phyloP scores from a whole-genome alignment of 805 yeast genomes.

The Metahyphopichia silvanorum region DNA sequence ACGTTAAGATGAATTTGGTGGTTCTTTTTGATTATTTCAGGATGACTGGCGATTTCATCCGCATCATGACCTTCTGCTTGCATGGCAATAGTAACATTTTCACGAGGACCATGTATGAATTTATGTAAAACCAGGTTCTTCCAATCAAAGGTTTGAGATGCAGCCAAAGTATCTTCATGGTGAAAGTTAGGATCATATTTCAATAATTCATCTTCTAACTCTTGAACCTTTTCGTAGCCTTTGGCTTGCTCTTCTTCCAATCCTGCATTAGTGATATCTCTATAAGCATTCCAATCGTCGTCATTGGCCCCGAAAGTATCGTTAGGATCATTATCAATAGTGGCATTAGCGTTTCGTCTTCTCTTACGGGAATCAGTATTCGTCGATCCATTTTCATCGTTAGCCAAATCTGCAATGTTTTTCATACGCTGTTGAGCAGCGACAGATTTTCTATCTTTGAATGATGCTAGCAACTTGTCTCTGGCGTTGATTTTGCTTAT shows the following conservation, averaged over 20 bases:
- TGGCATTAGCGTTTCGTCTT: conserved; percentile 47
- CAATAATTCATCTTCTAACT: conserved; percentile 70
- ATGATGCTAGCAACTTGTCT: conserved; percentile 65
- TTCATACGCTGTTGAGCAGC: conserved; percentile 95
- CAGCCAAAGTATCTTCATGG: conserved; percentile 78
- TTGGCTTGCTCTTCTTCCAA: conserved; percentile 81
- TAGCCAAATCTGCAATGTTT: conserved; percentile 80
- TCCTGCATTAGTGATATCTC: conserved; percentile 72
- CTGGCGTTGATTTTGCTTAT: conserved; percentile 65
- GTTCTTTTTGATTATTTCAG: conserved; percentile 75
- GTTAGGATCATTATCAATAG: conserved; percentile 85
- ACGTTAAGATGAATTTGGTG: conserved; percentile 89
- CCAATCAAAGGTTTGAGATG: conserved; percentile 76
- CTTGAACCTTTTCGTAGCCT: conserved; percentile 56
- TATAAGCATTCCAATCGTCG: conserved; percentile 91
- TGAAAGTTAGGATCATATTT: conserved; percentile 84
- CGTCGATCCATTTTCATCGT: conserved; percentile 53
- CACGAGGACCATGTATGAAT: conserved; percentile 87
- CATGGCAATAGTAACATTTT: conserved; percentile 58
- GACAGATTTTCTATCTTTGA: conserved; percentile 83
- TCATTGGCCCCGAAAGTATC: conserved; percentile 95
- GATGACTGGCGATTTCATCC: conserved; percentile 42
- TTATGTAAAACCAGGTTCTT: conserved; percentile 72
- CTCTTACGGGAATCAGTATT: conserved; percentile 48
- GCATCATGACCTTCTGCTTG: conserved; percentile 40